Evolutionary conservation across 768 basidiomycete species (phyloP), one percentile per base, ranked within the genome.

Genomic region (Amanita molliuscula): DNA sequence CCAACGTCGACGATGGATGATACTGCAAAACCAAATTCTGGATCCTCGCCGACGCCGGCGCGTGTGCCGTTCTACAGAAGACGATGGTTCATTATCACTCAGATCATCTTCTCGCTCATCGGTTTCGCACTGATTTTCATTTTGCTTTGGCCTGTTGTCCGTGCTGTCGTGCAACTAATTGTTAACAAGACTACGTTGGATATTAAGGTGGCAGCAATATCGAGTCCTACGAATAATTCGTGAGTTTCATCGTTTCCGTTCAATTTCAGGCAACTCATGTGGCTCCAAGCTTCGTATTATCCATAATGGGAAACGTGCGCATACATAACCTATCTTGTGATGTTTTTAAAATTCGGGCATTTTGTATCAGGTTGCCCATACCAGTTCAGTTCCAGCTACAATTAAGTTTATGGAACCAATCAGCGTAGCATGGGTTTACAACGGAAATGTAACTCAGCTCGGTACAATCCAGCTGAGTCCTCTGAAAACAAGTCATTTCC

Each of bases 61-160:
- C 55, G 56, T 15, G 59, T 58, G 26, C 79, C 78, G 11, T 71
- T 83, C 49, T 83, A 81, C 67, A 82, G 77, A 61, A 74, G 68
- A 53, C 72, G 75, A 36, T 76, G 73, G 71, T 84, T 85, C 67
- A 79, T 84, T 52, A 73, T 84, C 53, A 70, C 74, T 25, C 68
- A 70, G 47, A 59, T 78, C 53, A 68, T 84, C 25, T 57, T 70
- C 3, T 62, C 72, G 15, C 71, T 75, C 4, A 57, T 85, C 13
- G 76, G 67, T 31, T 82, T 87, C 47, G 79, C 72, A 13, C 59
- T 85, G 33, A 62, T 86, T 16, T 87, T 86, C 63, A 75, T 86
- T 53, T 42, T 85, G 9, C 62, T 87, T 20, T 86, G 77, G 61
- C 84, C 84, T 5, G 79, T 86, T 49, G 69, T 86, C 50, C 73